Percentiles rank a stretch among this genome's conserved stretches.
Evolutionary conservation across 176 grass and related monocot genomes (phyloP).

Genomic region (Phoenix dactylifera): DNA sequence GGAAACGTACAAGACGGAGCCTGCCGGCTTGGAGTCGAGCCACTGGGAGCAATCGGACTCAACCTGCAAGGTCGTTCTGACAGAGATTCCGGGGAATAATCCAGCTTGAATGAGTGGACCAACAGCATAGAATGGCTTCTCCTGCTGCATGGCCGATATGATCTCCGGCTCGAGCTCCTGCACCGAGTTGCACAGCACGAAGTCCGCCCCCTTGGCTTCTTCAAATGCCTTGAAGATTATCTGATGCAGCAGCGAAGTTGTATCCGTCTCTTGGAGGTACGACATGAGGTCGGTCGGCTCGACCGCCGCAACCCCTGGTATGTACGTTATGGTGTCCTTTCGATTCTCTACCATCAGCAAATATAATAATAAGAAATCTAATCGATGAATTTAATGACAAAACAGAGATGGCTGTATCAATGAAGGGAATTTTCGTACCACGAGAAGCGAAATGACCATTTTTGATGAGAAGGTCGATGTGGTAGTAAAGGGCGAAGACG

Average conservation of each 20-base stretch:
- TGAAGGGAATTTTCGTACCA: conserved; percentile 11
- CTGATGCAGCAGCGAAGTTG: conserved; percentile 44
- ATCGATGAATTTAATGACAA: no score
- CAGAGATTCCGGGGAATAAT: conserved; percentile 40
- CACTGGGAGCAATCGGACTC: conserved; percentile 56
- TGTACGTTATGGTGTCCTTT: conserved; percentile 61
- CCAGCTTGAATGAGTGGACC: conserved; percentile 53
- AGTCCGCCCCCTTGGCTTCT: conserved; percentile 39
- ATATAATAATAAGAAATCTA: neutral
- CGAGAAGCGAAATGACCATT: conserved; percentile 45
- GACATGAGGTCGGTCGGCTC: conserved; percentile 56
- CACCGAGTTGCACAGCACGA: conserved; percentile 57
- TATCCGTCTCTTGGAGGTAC: conserved; percentile 44
- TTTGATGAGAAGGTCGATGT: conserved; percentile 38
- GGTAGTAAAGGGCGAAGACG: conserved; percentile 51
- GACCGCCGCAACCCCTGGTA: conserved; percentile 48
- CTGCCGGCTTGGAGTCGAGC: conserved; percentile 25
- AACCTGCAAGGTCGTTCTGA: conserved; percentile 49
- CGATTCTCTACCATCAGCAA: conserved; percentile 31
- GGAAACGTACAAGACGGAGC: conserved; percentile 62
- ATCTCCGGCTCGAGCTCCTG: conserved; percentile 59
- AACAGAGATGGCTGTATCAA: no score
- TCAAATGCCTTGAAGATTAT: conserved; percentile 59
- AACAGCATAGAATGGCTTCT: conserved; percentile 51
- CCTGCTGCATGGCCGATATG: conserved; percentile 38